Conservation (phyloP, 2,329 filamentous ascomycete species). For the Berkeleyomyces rouxiae region DNA sequence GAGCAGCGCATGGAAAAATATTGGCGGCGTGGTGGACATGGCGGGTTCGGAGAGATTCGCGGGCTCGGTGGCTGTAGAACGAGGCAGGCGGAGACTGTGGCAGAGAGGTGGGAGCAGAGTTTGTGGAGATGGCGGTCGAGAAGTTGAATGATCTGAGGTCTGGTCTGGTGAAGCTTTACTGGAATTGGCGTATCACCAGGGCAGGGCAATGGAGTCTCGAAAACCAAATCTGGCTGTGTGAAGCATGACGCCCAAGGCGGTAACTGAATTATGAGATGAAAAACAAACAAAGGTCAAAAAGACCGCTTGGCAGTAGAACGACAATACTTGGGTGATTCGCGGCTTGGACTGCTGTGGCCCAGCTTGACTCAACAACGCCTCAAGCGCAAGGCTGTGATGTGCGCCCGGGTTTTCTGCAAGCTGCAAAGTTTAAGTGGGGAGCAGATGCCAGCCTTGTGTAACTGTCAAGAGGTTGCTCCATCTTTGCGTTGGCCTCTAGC, state of each 20-base stretch:
- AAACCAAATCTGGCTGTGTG: background rate
- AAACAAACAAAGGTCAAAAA: background rate
- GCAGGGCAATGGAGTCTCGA: background rate
- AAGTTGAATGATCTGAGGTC: too few relatives aligned
- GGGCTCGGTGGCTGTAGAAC: too few relatives aligned
- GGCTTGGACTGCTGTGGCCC: background rate
- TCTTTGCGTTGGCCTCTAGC: background rate
- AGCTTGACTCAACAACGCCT: background rate
- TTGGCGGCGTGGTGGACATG: slow-evolving; percentile 30
- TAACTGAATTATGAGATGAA: background rate
- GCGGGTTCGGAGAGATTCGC: slow-evolving; percentile 10
- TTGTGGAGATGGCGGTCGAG: too few relatives aligned
- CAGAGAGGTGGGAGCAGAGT: too few relatives aligned
- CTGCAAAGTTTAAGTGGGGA: background rate
- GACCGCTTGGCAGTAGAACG: background rate
- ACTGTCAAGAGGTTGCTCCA: background rate
- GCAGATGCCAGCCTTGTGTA: background rate
- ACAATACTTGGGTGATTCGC: background rate
- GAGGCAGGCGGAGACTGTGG: too few relatives aligned
- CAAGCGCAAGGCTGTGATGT: background rate
- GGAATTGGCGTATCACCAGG: background rate
- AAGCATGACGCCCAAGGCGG: background rate
- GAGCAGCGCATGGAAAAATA: slow-evolving; percentile 57
- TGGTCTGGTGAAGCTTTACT: background rate
- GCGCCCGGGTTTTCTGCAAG: background rate